Percentiles rank a stretch among this genome's conserved stretches.
Conservation (phyloP, 768 basidiomycete genomes). For the Leucocoprinus sp. region DNA sequence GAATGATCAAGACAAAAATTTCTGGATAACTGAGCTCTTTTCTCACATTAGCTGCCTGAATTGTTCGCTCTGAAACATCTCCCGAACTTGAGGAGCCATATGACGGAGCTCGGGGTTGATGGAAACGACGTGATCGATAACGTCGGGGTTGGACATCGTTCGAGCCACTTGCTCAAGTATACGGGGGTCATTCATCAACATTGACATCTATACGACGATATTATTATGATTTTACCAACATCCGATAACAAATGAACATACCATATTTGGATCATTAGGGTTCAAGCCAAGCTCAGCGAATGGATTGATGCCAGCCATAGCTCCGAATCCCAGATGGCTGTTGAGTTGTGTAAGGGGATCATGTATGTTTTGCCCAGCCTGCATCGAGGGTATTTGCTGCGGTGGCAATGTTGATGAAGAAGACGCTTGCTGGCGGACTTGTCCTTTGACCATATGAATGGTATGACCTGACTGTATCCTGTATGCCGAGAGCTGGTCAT, state of each 20-base stretch:
- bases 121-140: constrained; percentile 81
- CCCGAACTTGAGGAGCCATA: constrained; percentile 76
- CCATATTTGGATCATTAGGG: constrained; percentile 90
- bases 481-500: constrained; percentile 74
- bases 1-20: neutral
- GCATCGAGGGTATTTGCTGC: constrained; percentile 77
- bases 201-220: constrained; percentile 48
- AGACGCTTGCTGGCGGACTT: constrained; percentile 37
- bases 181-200: constrained; percentile 78
- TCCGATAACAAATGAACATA: constrained; percentile 27
- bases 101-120: constrained; percentile 68
- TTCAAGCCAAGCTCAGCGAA: constrained; percentile 90
- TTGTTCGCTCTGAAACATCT: constrained; percentile 67
- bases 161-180: constrained; percentile 83
- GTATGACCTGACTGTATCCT: constrained; percentile 88
- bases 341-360: constrained; percentile 85
- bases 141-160: constrained; percentile 81
- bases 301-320: constrained; percentile 84
- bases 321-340: constrained; percentile 66
- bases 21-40: neutral
- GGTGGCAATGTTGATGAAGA: constrained; percentile 23
- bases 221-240: constrained; percentile 1
- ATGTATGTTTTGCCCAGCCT: constrained; percentile 81
- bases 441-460: constrained; percentile 91
- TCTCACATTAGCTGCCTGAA: constrained; percentile 73